A percentile compares a stretch with the other conserved stretches of the same genome.
Conservation (phyloP, 805 yeast genomes). For the Pichia cabralensis region DNA sequence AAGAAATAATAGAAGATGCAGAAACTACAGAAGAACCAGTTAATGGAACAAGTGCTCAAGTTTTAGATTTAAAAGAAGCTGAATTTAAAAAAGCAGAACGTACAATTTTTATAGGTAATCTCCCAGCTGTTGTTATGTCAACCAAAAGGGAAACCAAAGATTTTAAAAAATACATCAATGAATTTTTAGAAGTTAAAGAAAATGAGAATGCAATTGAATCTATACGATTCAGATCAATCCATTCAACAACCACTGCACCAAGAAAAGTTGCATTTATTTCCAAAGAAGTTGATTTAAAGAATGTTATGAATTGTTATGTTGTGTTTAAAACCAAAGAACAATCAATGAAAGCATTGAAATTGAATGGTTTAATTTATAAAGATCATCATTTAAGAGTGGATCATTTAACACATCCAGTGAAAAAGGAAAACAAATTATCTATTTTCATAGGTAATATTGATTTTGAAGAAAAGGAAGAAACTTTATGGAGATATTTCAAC, state of each 20-base stretch:
- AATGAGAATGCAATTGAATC: slow-evolving; percentile 39
- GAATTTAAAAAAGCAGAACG: slow-evolving; percentile 76
- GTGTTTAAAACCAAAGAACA: slow-evolving; percentile 54
- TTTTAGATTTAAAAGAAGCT: slow-evolving; percentile 50
- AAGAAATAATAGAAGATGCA: slow-evolving; percentile 7
- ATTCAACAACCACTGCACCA: slow-evolving; percentile 80
- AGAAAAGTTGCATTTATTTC: slow-evolving; percentile 84
- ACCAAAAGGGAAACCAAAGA: slow-evolving; percentile 49
- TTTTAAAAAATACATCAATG: slow-evolving; percentile 54
- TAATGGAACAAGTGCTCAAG: slow-evolving; percentile 31
- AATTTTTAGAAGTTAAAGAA: slow-evolving; percentile 15
- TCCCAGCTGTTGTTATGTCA: slow-evolving; percentile 54
- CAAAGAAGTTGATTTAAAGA: slow-evolving; percentile 69
- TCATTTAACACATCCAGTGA: slow-evolving; percentile 84
- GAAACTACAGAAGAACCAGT: slow-evolving; percentile 20
- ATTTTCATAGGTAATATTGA: slow-evolving; percentile 91
- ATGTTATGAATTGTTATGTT: slow-evolving; percentile 79
- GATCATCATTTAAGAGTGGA: slow-evolving; percentile 82
- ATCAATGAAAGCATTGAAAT: slow-evolving; percentile 33
- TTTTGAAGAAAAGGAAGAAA: slow-evolving; percentile 87
- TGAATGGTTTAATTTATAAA: slow-evolving; percentile 62
- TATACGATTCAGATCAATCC: slow-evolving; percentile 84
- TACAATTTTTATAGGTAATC: slow-evolving; percentile 84
- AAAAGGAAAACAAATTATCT: slow-evolving; percentile 73
- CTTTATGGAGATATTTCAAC: slow-evolving; percentile 73